Conservation (phyloP, 805 yeast genomes). For the Priceomyces haplophilus region DNA sequence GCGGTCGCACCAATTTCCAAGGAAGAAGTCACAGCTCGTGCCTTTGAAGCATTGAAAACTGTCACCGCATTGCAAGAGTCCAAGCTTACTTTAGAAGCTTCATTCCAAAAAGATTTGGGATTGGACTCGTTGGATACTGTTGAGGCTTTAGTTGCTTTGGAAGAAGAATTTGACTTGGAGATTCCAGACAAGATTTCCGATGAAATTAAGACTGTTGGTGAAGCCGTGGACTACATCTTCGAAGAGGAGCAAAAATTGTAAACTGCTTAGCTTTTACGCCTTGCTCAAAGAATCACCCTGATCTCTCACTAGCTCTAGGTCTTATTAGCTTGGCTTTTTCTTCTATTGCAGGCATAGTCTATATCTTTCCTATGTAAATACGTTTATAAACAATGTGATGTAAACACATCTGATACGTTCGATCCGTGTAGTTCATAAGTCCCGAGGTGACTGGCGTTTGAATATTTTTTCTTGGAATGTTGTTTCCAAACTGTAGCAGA, state of each 20-base stretch:
- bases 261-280: slow-evolving; percentile 5
- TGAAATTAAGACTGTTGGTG: slow-evolving; percentile 88
- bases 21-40: slow-evolving; percentile 79
- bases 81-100: slow-evolving; percentile 42
- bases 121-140: slow-evolving; percentile 92
- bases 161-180: slow-evolving; percentile 81
- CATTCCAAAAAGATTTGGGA: slow-evolving; percentile 72
- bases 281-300: neutral
- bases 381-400: neutral
- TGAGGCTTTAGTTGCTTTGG: slow-evolving; percentile 93
- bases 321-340: neutral
- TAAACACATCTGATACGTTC: neutral
- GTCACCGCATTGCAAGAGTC: slow-evolving; percentile 48
- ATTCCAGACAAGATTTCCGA: slow-evolving; percentile 91
- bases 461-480: too few relatives aligned
- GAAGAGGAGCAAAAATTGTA: slow-evolving; percentile 52
- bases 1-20: slow-evolving; percentile 64
- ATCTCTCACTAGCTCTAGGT: neutral
- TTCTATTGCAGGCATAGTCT: neutral
- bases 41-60: slow-evolving; percentile 70
- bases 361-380: neutral
- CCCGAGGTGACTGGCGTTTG: too few relatives aligned
- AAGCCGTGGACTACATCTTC: slow-evolving; percentile 83
- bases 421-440: too few relatives aligned
- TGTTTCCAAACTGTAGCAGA: too few relatives aligned